Conservation (phyloP, 768 basidiomycete species). For the Rhodotorula graminis region DNA sequence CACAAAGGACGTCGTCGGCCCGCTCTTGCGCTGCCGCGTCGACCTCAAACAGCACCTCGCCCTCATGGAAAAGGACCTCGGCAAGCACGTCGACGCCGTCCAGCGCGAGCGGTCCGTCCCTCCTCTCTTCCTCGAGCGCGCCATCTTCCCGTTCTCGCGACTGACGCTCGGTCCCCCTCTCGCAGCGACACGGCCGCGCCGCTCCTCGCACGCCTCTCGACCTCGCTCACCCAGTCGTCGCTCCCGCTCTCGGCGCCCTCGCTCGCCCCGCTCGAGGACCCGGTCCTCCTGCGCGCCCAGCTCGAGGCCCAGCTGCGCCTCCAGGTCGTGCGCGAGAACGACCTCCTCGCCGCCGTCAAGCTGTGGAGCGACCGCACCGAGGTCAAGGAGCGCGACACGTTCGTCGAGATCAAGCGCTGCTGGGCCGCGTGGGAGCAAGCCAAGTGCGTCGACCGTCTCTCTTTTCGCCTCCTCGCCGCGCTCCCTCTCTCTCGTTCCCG, state of each 20-base stretch:
- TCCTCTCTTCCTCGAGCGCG: not conserved
- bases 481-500: too few species aligned
- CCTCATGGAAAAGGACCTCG: constrained; percentile 23
- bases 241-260: constrained; percentile 2
- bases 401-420: constrained; percentile 4
- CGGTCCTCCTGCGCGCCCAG: constrained; percentile 26
- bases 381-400: constrained; percentile 16
- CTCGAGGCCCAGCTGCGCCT: constrained; percentile 23
- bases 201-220: constrained; percentile 15
- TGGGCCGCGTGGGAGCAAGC: constrained; percentile 32
- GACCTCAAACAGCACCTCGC: constrained; percentile 18
- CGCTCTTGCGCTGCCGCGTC: constrained; percentile 19
- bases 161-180: not conserved
- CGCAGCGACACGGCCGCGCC: constrained; percentile 20
- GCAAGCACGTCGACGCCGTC: constrained; percentile 22
- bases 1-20: constrained; percentile 29
- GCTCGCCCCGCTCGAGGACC: constrained; percentile 25
- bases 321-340: constrained; percentile 31
- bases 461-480: not conserved
- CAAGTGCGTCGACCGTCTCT: constrained; percentile 1
- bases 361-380: constrained; percentile 17
- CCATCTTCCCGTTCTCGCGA: not conserved
- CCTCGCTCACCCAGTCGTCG: not conserved
- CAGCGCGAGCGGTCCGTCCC: constrained; percentile 15
- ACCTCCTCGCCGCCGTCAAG: constrained; percentile 20